A percentile compares a stretch with the other conserved stretches of the same genome.
These are phyloP conservation scores for Blastocystis sp. DNA, from an alignment of 352 stramenopile species.

Conservation along the genomic window DNA sequence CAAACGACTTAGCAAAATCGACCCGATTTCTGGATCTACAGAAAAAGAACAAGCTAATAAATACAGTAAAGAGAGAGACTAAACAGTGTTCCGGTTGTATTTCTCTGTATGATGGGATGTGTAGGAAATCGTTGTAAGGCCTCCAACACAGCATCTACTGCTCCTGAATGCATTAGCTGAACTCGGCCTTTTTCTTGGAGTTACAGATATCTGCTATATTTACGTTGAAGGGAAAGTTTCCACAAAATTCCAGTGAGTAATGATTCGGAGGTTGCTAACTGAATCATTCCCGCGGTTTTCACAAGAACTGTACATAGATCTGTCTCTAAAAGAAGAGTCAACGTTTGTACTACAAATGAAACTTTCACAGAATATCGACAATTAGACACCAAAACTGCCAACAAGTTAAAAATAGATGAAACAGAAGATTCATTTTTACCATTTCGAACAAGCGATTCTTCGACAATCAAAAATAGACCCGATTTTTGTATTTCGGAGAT, in stretches of 20 bases:
- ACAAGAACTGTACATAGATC: background rate
- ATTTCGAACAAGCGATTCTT: background rate
- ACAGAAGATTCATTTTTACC: background rate
- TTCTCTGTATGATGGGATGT: background rate
- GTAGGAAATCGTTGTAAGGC: background rate
- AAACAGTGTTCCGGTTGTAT: background rate
- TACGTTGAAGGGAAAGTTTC: background rate
- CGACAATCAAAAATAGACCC: background rate
- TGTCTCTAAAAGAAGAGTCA: background rate
- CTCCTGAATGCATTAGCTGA: background rate
- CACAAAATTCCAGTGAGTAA: constrained; percentile 41
- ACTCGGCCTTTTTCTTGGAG: background rate
- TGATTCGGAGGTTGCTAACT: background rate
- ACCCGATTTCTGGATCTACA: background rate
- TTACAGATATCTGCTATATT: background rate
- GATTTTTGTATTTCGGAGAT: background rate
- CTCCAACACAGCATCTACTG: background rate
- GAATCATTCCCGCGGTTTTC: background rate
- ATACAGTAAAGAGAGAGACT: background rate
- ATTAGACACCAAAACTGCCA: background rate
- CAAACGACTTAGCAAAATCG: background rate
- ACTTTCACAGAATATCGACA: background rate
- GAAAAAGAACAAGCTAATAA: background rate
- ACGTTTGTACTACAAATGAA: background rate
- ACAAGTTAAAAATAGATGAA: background rate